Evolutionary conservation across 2,329 filamentous ascomycete species (phyloP), one percentile per base, ranked within the genome.

Genomic region (Cladobotryum mycophilum): DNA sequence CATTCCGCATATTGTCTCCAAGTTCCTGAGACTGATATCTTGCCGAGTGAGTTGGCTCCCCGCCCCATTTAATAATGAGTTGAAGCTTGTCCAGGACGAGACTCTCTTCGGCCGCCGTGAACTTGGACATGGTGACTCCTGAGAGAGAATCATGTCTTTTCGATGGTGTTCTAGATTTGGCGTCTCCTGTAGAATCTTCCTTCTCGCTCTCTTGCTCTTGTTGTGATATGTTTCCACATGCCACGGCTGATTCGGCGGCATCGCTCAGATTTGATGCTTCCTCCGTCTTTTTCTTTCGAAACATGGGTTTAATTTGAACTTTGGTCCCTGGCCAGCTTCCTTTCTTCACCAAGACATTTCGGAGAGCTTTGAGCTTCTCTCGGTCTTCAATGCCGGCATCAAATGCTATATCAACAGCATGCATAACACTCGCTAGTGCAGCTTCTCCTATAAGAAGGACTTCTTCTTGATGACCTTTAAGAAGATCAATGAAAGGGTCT

Each of bases 251-350:
- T 20, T 40, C 60, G 40, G 60, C 54, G 41, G 60, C 55, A 45
- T 70, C 66, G 12, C 69, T 62, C 5, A 58, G 17, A 13, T 55
- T 55, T 5, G 63, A 57, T 33, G 68, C 57, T 53, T 84, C 81
- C 46, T 87, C 81, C 3, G 83, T 80, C 62, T 84, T 89, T 62
- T 89, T 85, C 72, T 92, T 96, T 47, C 91, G 84, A 69, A 99
- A 99, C 90, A 99, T 96, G 9, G 93, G 93, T 69, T 99, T 99
- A 66, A 99, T 97, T 69, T 99, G 93, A 2, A 99, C 90, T 67
- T 99, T 99, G 1, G 93, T 99, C 1, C 93, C 93, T 4, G 90
- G 85, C 87, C 92, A 96, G 17, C 84, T 84, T 2, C 91, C 90
- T 68, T 99, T 99, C 70, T 93, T 95, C 40, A 89, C 84, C 6